Conservation (phyloP, 305 asterid genomes). For the Rubia tinctorum region DNA sequence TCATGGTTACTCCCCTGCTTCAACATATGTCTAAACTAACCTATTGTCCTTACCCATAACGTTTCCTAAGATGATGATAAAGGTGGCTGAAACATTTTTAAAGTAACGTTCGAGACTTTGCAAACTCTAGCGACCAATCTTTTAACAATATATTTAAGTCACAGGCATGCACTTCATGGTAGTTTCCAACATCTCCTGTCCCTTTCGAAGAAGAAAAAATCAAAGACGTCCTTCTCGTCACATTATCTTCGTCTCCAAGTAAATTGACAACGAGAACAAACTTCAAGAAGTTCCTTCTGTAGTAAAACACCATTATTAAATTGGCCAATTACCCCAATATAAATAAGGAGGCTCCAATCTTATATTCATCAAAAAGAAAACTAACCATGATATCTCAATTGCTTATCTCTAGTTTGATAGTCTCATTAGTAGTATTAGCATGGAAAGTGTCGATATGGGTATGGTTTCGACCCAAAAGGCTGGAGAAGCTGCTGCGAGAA, state of each 20-base stretch:
- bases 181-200: no score
- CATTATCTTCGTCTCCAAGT: background rate
- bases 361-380: background rate
- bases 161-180: no score
- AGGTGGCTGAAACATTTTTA: no score
- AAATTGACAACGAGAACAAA: background rate
- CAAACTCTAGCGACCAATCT: no score
- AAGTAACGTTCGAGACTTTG: no score
- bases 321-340: background rate
- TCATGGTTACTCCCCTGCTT: no score
- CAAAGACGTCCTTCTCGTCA: background rate
- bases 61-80: no score
- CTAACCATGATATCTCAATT: background rate
- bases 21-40: no score
- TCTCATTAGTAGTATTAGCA: background rate
- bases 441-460: constrained; percentile 35
- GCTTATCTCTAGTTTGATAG: background rate
- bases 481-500: constrained; percentile 40
- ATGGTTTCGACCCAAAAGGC: constrained; percentile 46
- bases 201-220: no score
- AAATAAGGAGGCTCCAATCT: background rate
- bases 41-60: no score
- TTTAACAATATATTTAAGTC: no score
- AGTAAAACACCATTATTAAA: no score
- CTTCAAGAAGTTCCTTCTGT: background rate